Base-by-base conservation (phyloP, 306 rosid genomes). In the Astragalus membranaceus region DNA sequence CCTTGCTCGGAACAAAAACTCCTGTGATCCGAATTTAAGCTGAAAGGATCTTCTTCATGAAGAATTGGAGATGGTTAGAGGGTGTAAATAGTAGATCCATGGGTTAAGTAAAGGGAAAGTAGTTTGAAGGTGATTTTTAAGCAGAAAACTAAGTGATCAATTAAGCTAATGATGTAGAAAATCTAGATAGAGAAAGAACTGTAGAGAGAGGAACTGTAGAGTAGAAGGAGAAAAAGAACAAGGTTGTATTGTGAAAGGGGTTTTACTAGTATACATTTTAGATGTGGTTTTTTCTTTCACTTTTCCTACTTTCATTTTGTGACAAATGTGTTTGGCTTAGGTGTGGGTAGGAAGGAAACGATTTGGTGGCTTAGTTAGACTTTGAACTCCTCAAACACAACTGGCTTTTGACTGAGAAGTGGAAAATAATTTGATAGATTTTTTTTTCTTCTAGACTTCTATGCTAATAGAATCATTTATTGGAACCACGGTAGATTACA, bases 31-130 rank as follows among this genome's bases (percentile, higher is more conserved):
- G 65, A 70, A 74, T 17, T 43, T 6, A 63, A 81, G 75, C 75
- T 64, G 17, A 47, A 49, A 81, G 32, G 82, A 70, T 85, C 79
- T 78, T 41, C 17, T 51, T 16, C 7, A 74, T 0, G 44, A 35
- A 5, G 37, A 77, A 78, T 51, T 78, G 78, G 32, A 79, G 64
- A 29, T 17, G 9, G 57, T 23, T 1, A 50, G 14, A 37, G 43
- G 55, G 66, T 10, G 71, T 60, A 70, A 82, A 76, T 57, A 72
- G 83, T 48, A 87, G 96, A 89, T 89, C 98, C 86, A 77, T 77
- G 35, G 10, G 69, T 47, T 54, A 79, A 79, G 35, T 46, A 46
- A 49, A 59, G 54, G 46, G 66, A 55, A 78, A 74, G 58, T 48
- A 49, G 60, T 56, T 64, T 41, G 72, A 48, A 39, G 55, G 52